Conservation (phyloP, 352 stramenopile species). For the Pythium pyrilobum region DNA sequence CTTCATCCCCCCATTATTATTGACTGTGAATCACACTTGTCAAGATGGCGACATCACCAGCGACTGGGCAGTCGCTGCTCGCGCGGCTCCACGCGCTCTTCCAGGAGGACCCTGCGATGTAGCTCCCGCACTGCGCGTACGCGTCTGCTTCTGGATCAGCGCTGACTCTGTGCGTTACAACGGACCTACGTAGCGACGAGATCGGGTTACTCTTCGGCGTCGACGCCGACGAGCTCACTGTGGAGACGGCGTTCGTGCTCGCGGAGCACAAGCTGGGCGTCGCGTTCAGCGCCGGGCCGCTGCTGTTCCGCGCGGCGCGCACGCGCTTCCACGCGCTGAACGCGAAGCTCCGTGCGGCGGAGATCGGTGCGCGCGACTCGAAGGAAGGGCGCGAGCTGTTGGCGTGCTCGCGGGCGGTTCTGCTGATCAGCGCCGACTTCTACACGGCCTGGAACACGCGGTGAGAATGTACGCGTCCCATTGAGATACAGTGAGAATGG, state of each 20-base stretch:
- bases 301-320: constrained; percentile 51
- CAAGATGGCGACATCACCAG: constrained; percentile 2
- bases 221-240: constrained; percentile 35
- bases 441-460: constrained; percentile 84
- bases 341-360: constrained; percentile 11
- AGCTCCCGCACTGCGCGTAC: neutral
- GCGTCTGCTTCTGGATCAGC: too few species aligned
- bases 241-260: constrained; percentile 57
- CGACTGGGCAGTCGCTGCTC: constrained; percentile 28
- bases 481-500: neutral
- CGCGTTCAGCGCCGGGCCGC: constrained; percentile 39
- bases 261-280: constrained; percentile 78
- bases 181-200: constrained; percentile 46
- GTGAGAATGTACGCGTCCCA: constrained; percentile 19
- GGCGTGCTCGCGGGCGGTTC: constrained; percentile 49
- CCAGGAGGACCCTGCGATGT: constrained; percentile 64
- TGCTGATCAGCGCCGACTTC: constrained; percentile 78
- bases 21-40: neutral
- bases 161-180: neutral
- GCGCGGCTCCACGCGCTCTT: constrained; percentile 43
- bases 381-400: constrained; percentile 28
- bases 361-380: neutral
- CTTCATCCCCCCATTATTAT: neutral
- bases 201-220: constrained; percentile 64
- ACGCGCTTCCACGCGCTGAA: constrained; percentile 50